phyloP scores from a whole-genome alignment of 441 rosid species.

The Capsella rubella region DNA sequence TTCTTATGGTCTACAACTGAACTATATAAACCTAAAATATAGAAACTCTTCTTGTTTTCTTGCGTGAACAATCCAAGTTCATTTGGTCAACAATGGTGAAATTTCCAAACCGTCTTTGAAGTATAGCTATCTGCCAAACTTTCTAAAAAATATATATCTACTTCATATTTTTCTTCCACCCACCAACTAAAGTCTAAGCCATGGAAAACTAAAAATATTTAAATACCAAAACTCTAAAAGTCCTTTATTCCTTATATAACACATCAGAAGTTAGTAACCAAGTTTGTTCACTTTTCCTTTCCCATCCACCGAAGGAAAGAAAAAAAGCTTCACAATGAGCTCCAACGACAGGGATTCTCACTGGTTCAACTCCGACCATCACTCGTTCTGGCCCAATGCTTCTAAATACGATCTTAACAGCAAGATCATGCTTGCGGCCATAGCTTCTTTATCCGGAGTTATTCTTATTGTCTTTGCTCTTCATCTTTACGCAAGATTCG shows the following conservation, averaged over 20 bases:
- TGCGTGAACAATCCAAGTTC: no score
- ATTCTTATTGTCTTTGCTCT: conserved; percentile 48
- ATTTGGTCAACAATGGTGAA: conserved; percentile 34
- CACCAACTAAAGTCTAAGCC: conserved; percentile 36
- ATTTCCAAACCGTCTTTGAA: conserved; percentile 29
- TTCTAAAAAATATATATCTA: background rate
- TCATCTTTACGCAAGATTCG: conserved; percentile 58
- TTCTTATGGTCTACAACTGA: background rate
- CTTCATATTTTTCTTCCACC: conserved; percentile 27
- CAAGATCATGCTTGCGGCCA: conserved; percentile 60
- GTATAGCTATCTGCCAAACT: conserved; percentile 10
- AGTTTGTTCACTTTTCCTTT: conserved; percentile 24
- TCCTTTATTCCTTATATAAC: conserved; percentile 20
- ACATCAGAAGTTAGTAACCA: conserved; percentile 28
- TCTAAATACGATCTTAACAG: conserved; percentile 49
- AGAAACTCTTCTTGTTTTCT: no score
- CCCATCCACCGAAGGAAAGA: conserved; percentile 16
- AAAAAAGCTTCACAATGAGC: conserved; percentile 37
- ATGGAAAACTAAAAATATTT: background rate
- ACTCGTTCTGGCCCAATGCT: conserved; percentile 30
- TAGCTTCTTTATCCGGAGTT: conserved; percentile 52
- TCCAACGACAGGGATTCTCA: background rate
- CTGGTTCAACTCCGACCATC: background rate
- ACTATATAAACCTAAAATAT: no score
- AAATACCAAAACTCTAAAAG: background rate